Base-by-base conservation (phyloP, 176 grass and related monocot genomes). In the Carex pumila region DNA sequence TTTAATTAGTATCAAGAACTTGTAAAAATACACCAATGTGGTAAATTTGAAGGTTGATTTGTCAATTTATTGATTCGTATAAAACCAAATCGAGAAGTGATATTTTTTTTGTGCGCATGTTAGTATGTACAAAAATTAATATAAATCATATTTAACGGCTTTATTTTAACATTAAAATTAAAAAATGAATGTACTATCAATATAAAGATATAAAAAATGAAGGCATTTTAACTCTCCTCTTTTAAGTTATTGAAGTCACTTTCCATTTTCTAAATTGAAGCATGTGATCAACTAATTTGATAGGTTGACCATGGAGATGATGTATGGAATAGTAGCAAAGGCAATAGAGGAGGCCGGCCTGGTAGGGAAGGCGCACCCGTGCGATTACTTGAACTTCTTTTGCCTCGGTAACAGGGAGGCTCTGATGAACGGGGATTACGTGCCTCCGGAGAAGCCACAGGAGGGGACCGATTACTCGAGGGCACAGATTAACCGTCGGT, bases 311-410 rank as follows among this genome's bases (percentile, higher is more conserved):
- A 62, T 95, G 65, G 88, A 95, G 19, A 95, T 95, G 93, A 95
- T 95, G 93, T 95, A 92, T 80, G 70, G 85, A 21, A 85, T 93
- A 55, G 83, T 98, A 43, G 79, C 73, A 45, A 41, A 83, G 75
- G 95, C 92, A 29, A 98, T 98, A 76, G 89, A 91, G 57, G 92
- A 91, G 7, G 84, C 82, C 21, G 92, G 91, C n/a, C 7, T 95
- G 13, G 79, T 62, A 15, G 95, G 95, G 5, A 84, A 78, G 75
- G 95, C n/a, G 14, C 92, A 93, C 67, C 95, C 95, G 3, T 70
- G 89, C 64, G 95, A 98, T 76, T 98, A 91, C 85, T 91, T 98
- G 87, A 98, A 98, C 85, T 98, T 98, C 83, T 98, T 94, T 85
- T 94, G 92, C 71, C 82, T 98, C 36, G 95, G 95, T 30, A 98